Conservation (phyloP, 305 asterid genomes). For the Nicotiana rustica region DNA sequence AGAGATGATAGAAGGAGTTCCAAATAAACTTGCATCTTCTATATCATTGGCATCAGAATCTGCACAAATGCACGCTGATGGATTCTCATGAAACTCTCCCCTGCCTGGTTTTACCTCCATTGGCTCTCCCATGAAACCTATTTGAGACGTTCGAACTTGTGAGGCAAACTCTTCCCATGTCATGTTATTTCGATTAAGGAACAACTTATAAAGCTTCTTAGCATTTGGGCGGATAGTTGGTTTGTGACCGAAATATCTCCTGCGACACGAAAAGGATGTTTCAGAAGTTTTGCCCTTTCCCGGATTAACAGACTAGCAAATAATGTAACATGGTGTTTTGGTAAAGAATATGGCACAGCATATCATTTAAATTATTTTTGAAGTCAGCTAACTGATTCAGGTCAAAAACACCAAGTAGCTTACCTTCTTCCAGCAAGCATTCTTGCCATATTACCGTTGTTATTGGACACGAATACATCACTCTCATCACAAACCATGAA, state of each 20-base stretch:
- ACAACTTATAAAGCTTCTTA: conserved; percentile 56
- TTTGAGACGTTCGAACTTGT: conserved; percentile 54
- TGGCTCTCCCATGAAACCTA: conserved; percentile 81
- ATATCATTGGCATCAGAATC: conserved; percentile 40
- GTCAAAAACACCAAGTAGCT: not conserved
- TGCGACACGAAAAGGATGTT: conserved; percentile 36
- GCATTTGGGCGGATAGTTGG: conserved; percentile 80
- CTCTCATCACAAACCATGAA: conserved; percentile 83
- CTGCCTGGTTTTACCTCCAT: conserved; percentile 60
- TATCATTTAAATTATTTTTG: not conserved
- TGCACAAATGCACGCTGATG: conserved; percentile 71
- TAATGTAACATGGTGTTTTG: not conserved
- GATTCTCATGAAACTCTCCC: conserved; percentile 78
- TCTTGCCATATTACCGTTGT: conserved; percentile 87
- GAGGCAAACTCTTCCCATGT: conserved; percentile 75
- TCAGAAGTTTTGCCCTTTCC: conserved; percentile 1
- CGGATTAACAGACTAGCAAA: not conserved
- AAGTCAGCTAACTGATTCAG: not conserved
- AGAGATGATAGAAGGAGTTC: conserved; percentile 17
- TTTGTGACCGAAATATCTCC: conserved; percentile 79
- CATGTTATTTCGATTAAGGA: conserved; percentile 56
- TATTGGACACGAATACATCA: conserved; percentile 76
- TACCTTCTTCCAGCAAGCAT: conserved; percentile 83
- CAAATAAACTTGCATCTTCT: conserved; percentile 2
- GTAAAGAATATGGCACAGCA: not conserved